Conservation (phyloP, 2,329 filamentous ascomycete genomes). For the Myriosclerotinia scirpicola region DNA sequence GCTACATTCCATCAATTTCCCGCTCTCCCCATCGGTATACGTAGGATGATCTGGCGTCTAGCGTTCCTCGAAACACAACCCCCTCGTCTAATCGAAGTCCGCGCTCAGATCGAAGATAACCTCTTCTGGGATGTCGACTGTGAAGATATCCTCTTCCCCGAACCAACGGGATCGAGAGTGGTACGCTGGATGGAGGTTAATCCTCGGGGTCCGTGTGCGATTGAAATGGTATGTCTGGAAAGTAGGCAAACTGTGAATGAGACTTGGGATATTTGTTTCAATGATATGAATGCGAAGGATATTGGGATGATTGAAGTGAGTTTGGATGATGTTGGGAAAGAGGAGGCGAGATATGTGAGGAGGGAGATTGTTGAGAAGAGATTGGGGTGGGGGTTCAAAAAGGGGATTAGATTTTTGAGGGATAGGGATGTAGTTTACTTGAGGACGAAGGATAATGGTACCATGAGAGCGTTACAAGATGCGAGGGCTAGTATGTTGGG, state of each 20-base stretch:
- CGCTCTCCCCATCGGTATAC: not conserved
- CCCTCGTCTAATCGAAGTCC: conserved; percentile 18
- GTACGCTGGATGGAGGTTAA: not conserved
- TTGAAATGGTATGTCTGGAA: conserved; percentile 8
- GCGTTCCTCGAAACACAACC: conserved; percentile 16
- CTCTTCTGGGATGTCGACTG: conserved; percentile 15
- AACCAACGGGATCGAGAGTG: conserved; percentile 16
- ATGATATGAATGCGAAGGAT: not conserved
- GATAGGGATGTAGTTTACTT: conserved; percentile 16
- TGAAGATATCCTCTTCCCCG: conserved; percentile 4
- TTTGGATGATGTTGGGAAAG: not conserved
- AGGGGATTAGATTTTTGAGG: conserved; percentile 11
- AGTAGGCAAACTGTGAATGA: not conserved
- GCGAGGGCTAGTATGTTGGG: not conserved
- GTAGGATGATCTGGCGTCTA: conserved; percentile 5
- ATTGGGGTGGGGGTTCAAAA: not conserved
- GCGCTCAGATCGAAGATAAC: not conserved
- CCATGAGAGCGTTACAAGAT: conserved; percentile 3
- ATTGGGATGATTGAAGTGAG: conserved; percentile 3
- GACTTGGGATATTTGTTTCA: conserved; percentile 15
- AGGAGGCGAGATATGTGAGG: not conserved
- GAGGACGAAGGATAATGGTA: not conserved
- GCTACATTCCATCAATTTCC: not conserved
- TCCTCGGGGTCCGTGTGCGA: not conserved
- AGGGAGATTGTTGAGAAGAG: not conserved